Percentiles rank a stretch among this genome's conserved stretches.
These are phyloP conservation scores for Citrus reticulata DNA, from an alignment of 345 rosid species.

Conservation along the genomic window DNA sequence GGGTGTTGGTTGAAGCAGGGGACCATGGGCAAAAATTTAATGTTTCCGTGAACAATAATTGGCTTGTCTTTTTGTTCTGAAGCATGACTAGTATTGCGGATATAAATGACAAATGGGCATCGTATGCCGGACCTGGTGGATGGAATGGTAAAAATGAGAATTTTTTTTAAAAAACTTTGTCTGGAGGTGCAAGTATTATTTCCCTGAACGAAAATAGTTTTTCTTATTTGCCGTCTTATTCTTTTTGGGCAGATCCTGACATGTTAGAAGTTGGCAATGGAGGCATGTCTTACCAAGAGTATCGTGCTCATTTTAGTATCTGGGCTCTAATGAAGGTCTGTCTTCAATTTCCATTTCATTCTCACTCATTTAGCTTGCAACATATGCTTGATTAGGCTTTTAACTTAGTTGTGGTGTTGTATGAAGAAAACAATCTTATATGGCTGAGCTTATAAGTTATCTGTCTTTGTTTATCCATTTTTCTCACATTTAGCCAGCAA, in stretches of 20 bases:
- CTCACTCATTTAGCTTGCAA: neutral
- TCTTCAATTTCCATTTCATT: conserved; percentile 3
- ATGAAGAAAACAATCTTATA: neutral
- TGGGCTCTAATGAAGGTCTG: conserved; percentile 97
- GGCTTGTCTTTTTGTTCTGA: conserved; percentile 11
- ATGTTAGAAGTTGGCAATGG: conserved; percentile 99
- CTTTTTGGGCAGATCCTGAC: conserved; percentile 70
- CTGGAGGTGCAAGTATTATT: neutral
- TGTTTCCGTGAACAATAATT: conserved; percentile 2
- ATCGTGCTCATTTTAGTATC: conserved; percentile 91
- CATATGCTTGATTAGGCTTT: conserved; percentile 2
- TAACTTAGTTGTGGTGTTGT: neutral
- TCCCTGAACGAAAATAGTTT: conserved; percentile 2
- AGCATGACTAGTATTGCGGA: conserved; percentile 97
- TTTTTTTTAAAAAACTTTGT: neutral
- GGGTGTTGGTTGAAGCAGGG: neutral
- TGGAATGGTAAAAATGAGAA: conserved; percentile 75
- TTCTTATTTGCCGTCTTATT: conserved; percentile 2
- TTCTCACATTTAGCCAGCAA: no score
- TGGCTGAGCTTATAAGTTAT: neutral
- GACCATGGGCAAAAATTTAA: neutral
- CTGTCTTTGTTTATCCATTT: neutral
- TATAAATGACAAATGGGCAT: conserved; percentile 90
- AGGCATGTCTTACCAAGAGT: conserved; percentile 87
- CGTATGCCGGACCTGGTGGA: conserved; percentile 98